Base-by-base conservation (phyloP, 768 basidiomycete genomes). In the Lactarius hengduanensis region DNA sequence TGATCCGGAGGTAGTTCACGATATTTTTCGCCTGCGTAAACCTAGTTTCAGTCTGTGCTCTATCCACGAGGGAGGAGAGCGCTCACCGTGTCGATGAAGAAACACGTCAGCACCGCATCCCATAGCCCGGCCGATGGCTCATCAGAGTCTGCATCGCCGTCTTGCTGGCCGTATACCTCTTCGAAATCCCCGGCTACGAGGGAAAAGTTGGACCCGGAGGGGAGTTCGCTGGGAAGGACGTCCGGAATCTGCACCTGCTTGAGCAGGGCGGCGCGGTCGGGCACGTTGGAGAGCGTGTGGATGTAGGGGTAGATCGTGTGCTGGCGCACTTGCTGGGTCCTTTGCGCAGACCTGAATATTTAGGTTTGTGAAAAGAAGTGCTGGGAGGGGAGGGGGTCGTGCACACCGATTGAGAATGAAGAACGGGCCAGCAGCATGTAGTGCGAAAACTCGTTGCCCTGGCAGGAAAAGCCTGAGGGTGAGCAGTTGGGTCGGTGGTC, bases 371-470 rank as follows among this genome's bases (percentile, higher is more conserved):
- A 11, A 34, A 20, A 30, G 34, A 26, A n/a, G 57, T 4, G 4
- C 11, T 34, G 22, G 4, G 13, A 43, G 36, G 18, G 22, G 47
- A 38, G 2, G 26, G n/a, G n/a, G 16, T 60, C 28, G 45, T 60
- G 60, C 83, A 11, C 71, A 94, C 94, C 83, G 84, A 74, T 98
- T 98, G 58, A 98, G 79, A 22, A 97, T 86, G 74, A 90, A 91
- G 73, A 88, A 89, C 4, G 96, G 2, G 91, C 81, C 5, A 98
- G 85, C 15, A 98, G 83, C 94, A 96, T 96, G 76, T 93, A 94
- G 70, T 96, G 91, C 38, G 92, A 94, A 74, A 97, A 97, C 76
- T 98, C 96, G 74, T 97, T 97, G 26, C 91, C 95, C 76, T 96
- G 95, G 69, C 91, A 94, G 1, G 90, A 78, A 71, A 94, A 98